These are phyloP conservation scores for Trametes gibbosa DNA, from an alignment of 768 basidiomycete genomes.

Conservation along the genomic window DNA sequence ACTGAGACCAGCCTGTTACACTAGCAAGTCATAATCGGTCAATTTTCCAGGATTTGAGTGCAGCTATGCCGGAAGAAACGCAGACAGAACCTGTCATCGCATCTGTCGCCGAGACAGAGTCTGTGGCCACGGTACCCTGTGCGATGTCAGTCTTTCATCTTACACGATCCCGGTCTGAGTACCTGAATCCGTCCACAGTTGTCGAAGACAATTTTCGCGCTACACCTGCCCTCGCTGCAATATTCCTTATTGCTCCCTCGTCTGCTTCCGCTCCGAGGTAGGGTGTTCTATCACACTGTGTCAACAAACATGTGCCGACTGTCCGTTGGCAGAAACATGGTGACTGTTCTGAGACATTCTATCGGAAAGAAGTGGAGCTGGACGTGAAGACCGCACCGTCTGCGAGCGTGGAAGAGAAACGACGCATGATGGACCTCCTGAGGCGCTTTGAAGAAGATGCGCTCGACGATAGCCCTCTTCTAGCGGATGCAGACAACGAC, in stretches of 20 bases:
- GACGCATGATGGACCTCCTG: slow-evolving; percentile 66
- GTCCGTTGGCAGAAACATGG: slow-evolving; percentile 48
- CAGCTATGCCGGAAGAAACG: neutral
- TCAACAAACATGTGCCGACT: neutral
- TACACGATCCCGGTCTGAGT: neutral
- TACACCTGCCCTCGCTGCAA: slow-evolving; percentile 86
- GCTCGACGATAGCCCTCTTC: slow-evolving; percentile 32
- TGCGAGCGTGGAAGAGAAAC: slow-evolving; percentile 54
- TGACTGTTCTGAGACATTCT: slow-evolving; percentile 80
- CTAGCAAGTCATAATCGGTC: neutral
- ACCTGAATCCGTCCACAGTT: slow-evolving; percentile 42
- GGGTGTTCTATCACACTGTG: slow-evolving; percentile 18
- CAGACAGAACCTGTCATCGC: slow-evolving; percentile 5
- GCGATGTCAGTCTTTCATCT: slow-evolving; percentile 21
- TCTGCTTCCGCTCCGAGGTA: slow-evolving; percentile 76
- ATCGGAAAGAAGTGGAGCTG: slow-evolving; percentile 67
- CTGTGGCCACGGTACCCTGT: slow-evolving; percentile 22
- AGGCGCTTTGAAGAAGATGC: slow-evolving; percentile 69
- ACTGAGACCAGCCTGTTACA: neutral
- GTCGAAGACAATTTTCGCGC: slow-evolving; percentile 69
- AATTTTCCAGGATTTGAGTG: too few species aligned
- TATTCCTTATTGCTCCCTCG: slow-evolving; percentile 73
- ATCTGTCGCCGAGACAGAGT: slow-evolving; percentile 10
- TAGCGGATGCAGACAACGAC: slow-evolving; percentile 33
- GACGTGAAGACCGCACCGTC: slow-evolving; percentile 58